Percentiles rank a stretch among this genome's conserved stretches.
These are phyloP conservation scores for Naganishia antarctica DNA, from an alignment of 768 basidiomycete species.

Conservation along the genomic window DNA sequence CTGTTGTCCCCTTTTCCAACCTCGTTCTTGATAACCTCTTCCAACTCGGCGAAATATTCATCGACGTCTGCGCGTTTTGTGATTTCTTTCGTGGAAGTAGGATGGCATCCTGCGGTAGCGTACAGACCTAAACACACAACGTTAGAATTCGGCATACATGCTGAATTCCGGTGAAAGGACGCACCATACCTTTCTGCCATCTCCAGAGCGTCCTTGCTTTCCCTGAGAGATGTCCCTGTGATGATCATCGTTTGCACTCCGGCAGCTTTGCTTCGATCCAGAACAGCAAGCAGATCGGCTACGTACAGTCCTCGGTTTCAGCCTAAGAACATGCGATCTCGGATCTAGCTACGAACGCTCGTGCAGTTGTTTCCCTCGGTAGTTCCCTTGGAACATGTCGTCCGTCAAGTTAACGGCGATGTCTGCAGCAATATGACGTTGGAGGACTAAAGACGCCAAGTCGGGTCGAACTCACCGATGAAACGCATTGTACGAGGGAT, in stretches of 20 bases:
- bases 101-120: conserved; percentile 74
- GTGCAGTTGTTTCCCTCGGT: conserved; percentile 51
- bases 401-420: conserved; percentile 54
- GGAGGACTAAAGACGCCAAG: neutral
- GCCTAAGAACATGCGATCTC: too few species aligned
- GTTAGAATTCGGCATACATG: neutral
- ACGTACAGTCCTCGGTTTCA: conserved; percentile 2
- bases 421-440: conserved; percentile 37
- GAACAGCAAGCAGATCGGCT: conserved; percentile 64
- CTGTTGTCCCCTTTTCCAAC: conserved; percentile 48
- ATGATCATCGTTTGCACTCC: conserved; percentile 70
- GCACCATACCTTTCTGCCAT: conserved; percentile 61
- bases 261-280: conserved; percentile 58
- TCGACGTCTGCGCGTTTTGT: conserved; percentile 55
- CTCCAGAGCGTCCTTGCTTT: conserved; percentile 59
- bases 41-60: conserved; percentile 61
- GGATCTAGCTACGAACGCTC: conserved; percentile 33
- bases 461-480: conserved; percentile 1
- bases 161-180: conserved; percentile 22
- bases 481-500: neutral
- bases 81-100: conserved; percentile 68
- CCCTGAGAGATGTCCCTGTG: conserved; percentile 66
- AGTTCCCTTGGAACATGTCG: conserved; percentile 50
- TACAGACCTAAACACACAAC: conserved; percentile 55
- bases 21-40: conserved; percentile 55